Evolutionary conservation across 768 basidiomycete species (phyloP), one percentile per base, ranked within the genome.

Genomic region (Naganishia onofrii): DNA sequence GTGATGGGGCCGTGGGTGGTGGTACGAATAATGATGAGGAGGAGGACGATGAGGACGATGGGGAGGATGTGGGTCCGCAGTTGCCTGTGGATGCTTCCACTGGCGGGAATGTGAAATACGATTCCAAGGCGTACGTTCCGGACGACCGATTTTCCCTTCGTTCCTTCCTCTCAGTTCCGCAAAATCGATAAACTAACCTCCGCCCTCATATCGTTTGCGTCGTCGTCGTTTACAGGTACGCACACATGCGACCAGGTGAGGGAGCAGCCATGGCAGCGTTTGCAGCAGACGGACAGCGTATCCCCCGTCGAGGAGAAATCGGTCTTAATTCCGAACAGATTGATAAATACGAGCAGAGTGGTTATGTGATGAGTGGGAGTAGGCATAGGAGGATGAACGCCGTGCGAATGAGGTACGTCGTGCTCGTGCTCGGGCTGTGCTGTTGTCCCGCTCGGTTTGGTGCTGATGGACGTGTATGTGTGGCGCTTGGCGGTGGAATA

Each of bases 261-360:
- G 96, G 93, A 63, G 90, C 89, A 73, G 96, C 96, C 44, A 98
- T 99, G 93, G 96, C 96, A 1, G 92, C 92, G 52, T 99, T 90
- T 86, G 86, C 97, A 67, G 85, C 90, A 78, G 78, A 82, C 36
- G 95, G 96, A 2, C 87, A 88, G 72, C 94, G 96, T 79, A 99
- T 98, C 76, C 96, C 96, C 0, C 92, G 96, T 73, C 91, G 96
- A 85, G 96, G 96, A 82, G 96, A 99, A 83, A 98, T 99, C 74
- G 96, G 96, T 68, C 83, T 99, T 73, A 89, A 89, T 12, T 88
- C 92, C 15, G 88, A 88, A 34, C 87, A 92, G 80, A 99, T 99
- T 74, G 93, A 89, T 7, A 80, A 86, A 78, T 97, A 86, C 82
- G 96, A 99, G 83, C 77, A 84, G 28, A 90, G 90, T 9, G 96